Conservation (phyloP, 2,329 filamentous ascomycete species). For the Beauveria asiatica region DNA sequence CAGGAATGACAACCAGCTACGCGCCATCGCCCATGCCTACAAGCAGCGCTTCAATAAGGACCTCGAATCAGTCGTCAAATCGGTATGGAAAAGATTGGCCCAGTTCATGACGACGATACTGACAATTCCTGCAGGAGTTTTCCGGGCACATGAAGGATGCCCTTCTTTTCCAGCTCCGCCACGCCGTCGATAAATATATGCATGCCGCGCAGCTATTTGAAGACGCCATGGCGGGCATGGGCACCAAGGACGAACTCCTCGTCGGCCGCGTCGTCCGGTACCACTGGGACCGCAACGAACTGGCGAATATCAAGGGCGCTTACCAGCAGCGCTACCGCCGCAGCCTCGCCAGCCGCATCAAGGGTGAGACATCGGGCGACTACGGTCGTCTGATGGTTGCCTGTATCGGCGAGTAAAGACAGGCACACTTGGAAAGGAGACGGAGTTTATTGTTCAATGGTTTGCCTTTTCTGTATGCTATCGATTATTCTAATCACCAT, state of each 20-base stretch:
- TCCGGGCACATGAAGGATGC: constrained; percentile 88
- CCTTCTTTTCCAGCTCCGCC: constrained; percentile 67
- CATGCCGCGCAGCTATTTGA: constrained; percentile 79
- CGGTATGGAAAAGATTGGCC: constrained; percentile 32
- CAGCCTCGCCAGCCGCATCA: constrained; percentile 61
- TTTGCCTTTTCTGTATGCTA: neutral
- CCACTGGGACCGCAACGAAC: constrained; percentile 72
- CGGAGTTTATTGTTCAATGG: neutral
- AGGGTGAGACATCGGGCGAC: constrained; percentile 77
- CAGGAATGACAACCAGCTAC: constrained; percentile 73
- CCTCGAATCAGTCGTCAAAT: constrained; percentile 66
- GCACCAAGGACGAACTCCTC: constrained; percentile 78
- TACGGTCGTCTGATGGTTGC: constrained; percentile 71
- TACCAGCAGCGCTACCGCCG: constrained; percentile 64
- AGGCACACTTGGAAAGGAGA: neutral
- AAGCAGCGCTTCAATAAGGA: constrained; percentile 60
- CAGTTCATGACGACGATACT: neutral
- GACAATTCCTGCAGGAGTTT: constrained; percentile 52
- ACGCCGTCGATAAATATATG: constrained; percentile 72
- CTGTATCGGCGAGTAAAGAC: constrained; percentile 39
- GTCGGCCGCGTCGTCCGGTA: constrained; percentile 67
- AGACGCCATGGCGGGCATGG: constrained; percentile 75
- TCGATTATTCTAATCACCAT: neutral
- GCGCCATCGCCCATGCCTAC: constrained; percentile 72
- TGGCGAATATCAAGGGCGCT: constrained; percentile 70